Evolutionary conservation across 2,329 filamentous ascomycete species (phyloP), one percentile per base, ranked within the genome.

Genomic region (Neonectria hederae): DNA sequence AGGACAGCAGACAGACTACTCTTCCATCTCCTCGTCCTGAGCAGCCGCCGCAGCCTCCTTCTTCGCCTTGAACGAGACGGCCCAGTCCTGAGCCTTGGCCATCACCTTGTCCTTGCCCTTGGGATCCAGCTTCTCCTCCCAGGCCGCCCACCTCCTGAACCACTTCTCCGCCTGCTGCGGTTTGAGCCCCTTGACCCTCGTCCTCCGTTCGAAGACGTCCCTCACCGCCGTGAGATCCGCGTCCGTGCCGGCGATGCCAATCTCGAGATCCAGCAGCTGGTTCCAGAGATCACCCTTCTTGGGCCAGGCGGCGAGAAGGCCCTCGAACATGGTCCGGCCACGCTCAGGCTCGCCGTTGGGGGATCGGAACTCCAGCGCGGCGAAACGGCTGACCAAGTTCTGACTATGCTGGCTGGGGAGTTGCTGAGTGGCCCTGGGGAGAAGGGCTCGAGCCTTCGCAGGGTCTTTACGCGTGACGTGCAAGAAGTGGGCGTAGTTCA

Each of bases 201-300:
- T 84, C 75, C 94, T 91, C 46, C 94, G 86, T 81, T 97, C 93
- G 76, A 96, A 98, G 52, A 98, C 82, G 65, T 90, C 89, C 52
- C 94, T 86, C 28, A 94, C 87, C 38, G 84, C 84, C 2, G 81
- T 87, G 5, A 65, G 54, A 43, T 84, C 83, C 35, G 89, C 86
- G 14, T 84, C 85, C 56, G 78, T 74, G 24, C 81, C 82, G 43
- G 88, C 84, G 38, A 84, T 85, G 17, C 86, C 84, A 65, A 90
- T 86, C 82, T 99, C 96, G 60, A 97, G 85, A 76, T 97, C 94
- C 1, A 97, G 81, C 69, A 97, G 89, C 79, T 97, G 90, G 78
- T 93, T 96, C 95, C 95, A 98, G 55, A 98, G 83, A 76, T 97
- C 94, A 64, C 93, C 89, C 77, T 93, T 92, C 83, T 97, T 97